phyloP scores from a whole-genome alignment of 2,329 filamentous ascomycete genomes.

The Coccinonectria pachysandricola region DNA sequence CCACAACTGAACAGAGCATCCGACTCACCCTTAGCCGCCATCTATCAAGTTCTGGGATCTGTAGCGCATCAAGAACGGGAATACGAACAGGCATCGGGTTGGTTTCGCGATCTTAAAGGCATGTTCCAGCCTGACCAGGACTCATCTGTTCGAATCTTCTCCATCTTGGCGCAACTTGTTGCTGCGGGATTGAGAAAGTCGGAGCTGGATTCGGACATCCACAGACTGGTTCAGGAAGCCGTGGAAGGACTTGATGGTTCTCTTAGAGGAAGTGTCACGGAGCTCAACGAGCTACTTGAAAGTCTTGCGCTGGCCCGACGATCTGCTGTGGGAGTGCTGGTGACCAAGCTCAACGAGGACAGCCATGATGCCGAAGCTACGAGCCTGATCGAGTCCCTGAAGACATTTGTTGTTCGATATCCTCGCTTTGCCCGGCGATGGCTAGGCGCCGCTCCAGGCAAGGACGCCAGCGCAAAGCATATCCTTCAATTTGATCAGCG shows the following conservation, averaged over 20 bases:
- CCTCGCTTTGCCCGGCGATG: slow-evolving; percentile 52
- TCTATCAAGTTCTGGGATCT: slow-evolving; percentile 44
- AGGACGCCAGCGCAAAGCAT: slow-evolving; percentile 44
- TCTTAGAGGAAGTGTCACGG: slow-evolving; percentile 46
- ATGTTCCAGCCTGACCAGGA: slow-evolving; percentile 29
- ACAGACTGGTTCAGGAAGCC: slow-evolving; percentile 36
- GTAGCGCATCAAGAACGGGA: slow-evolving; percentile 35
- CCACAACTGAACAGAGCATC: slow-evolving; percentile 26
- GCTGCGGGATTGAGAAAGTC: slow-evolving; percentile 41
- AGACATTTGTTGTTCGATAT: slow-evolving; percentile 46
- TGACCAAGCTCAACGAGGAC: slow-evolving; percentile 15
- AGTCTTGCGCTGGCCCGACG: slow-evolving; percentile 46
- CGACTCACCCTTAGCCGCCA: slow-evolving; percentile 33
- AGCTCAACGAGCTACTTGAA: slow-evolving; percentile 51
- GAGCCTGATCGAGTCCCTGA: slow-evolving; percentile 31
- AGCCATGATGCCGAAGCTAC: slow-evolving; percentile 5
- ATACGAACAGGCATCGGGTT: slow-evolving; percentile 42
- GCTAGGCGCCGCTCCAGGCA: slow-evolving; percentile 46
- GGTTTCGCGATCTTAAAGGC: slow-evolving; percentile 38
- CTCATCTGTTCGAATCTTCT: slow-evolving; percentile 39
- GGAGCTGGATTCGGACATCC: slow-evolving; percentile 25
- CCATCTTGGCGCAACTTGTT: slow-evolving; percentile 44
- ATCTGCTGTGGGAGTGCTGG: slow-evolving; percentile 40
- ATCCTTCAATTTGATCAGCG: slow-evolving; percentile 52
- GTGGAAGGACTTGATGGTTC: slow-evolving; percentile 46